phyloP scores from a whole-genome alignment of 148 eudicot genomes.

The Arctostaphylos glauca region DNA sequence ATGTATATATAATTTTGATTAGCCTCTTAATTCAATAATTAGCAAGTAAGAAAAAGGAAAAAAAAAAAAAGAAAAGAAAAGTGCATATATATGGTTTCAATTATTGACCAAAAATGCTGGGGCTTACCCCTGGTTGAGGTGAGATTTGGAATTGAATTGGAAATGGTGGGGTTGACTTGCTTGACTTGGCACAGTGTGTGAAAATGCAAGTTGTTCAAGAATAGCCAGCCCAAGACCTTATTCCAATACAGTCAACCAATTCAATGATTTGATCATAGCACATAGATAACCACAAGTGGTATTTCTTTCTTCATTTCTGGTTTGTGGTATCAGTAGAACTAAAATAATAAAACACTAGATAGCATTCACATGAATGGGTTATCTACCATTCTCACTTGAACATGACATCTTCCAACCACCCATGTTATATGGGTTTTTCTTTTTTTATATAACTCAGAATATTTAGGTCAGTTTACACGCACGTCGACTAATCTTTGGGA shows the following conservation, averaged over 20 bases:
- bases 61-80: no score
- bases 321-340: background rate
- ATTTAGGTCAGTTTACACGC: no score
- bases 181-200: background rate
- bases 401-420: background rate
- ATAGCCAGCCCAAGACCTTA: background rate
- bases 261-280: background rate
- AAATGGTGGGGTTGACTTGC: background rate
- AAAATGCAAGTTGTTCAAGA: background rate
- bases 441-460: no score
- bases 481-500: no score
- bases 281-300: background rate
- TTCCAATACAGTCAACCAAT: background rate
- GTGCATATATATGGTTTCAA: no score
- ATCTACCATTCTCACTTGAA: constrained; percentile 10
- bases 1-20: no score
- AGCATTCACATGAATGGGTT: background rate
- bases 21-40: no score
- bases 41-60: no score
- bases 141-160: background rate
- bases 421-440: background rate
- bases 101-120: no score
- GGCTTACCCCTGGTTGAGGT: background rate
- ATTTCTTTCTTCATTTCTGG: background rate
- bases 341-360: background rate